phyloP scores from a whole-genome alignment of 176 grass and related monocot species.

The Musa acuminata region DNA sequence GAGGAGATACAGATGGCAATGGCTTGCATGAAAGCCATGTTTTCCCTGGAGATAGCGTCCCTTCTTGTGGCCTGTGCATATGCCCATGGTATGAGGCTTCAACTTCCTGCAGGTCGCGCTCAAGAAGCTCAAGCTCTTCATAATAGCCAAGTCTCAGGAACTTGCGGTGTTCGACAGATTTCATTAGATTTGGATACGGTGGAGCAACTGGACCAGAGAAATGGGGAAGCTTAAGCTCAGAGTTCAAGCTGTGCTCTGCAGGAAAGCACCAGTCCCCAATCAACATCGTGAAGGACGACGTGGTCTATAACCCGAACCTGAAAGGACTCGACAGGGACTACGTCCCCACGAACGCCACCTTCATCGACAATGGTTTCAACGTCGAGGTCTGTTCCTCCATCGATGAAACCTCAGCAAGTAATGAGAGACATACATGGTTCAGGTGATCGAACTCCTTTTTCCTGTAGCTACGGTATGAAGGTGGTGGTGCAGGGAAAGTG shows the following conservation, averaged over 20 bases:
- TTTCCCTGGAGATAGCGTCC: background rate
- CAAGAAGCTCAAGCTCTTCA: no score
- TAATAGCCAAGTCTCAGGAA: background rate
- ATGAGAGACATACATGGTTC: no score
- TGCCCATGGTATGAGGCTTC: slow-evolving; percentile 14
- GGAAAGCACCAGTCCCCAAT: slow-evolving; percentile 64
- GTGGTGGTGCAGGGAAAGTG: background rate
- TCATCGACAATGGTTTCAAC: slow-evolving; percentile 61
- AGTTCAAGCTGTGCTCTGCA: slow-evolving; percentile 59
- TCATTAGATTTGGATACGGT: slow-evolving; percentile 45
- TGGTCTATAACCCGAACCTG: slow-evolving; percentile 32
- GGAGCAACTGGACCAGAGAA: slow-evolving; percentile 45
- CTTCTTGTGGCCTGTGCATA: slow-evolving; percentile 28
- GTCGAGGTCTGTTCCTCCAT: slow-evolving; percentile 43
- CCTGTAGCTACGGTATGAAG: background rate
- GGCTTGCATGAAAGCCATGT: background rate
- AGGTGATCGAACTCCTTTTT: no score
- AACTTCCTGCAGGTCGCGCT: no score
- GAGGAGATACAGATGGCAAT: background rate
- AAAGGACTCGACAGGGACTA: slow-evolving; percentile 51
- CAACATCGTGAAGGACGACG: slow-evolving; percentile 38
- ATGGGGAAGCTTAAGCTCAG: slow-evolving; percentile 53
- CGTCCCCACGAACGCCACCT: slow-evolving; percentile 36
- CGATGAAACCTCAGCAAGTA: no score
- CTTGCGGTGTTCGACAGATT: slow-evolving; percentile 15